Percentiles rank a stretch among this genome's conserved stretches.
Conservation (phyloP, 441 rosid genomes). For the Populus hybrid region DNA sequence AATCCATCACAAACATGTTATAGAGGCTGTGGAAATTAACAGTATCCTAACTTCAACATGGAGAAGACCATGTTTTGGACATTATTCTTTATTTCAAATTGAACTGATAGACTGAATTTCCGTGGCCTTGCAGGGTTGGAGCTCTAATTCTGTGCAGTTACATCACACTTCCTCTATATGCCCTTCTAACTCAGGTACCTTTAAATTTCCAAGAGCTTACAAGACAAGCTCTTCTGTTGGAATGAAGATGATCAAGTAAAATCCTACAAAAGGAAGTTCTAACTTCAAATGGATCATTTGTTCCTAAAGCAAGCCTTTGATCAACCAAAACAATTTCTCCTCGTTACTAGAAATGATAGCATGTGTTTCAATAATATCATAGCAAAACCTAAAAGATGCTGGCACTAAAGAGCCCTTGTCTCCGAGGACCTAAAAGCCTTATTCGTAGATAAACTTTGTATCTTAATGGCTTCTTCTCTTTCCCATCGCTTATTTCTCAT, state of each 20-base stretch:
- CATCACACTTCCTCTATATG: slow-evolving; percentile 90
- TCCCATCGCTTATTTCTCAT: neutral
- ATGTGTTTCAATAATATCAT: neutral
- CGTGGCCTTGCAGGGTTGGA: slow-evolving; percentile 44
- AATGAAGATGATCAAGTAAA: neutral
- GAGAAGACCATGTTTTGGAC: neutral
- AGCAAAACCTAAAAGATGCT: neutral
- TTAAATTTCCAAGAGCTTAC: neutral
- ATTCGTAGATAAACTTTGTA: neutral
- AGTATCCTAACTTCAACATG: neutral
- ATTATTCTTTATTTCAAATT: neutral
- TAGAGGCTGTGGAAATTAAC: neutral
- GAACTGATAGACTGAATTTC: neutral
- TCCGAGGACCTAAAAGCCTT: neutral
- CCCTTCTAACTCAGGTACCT: slow-evolving; percentile 88
- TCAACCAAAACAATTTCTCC: neutral
- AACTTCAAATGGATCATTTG: neutral
- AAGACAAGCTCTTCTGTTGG: neutral
- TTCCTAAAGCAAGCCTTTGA: neutral
- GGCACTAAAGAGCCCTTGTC: too few relatives aligned
- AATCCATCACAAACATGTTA: neutral
- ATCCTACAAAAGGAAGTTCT: neutral
- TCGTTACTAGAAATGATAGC: neutral
- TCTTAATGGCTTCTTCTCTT: neutral
- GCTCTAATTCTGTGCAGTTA: slow-evolving; percentile 75